Base-by-base conservation (phyloP, 768 basidiomycete species). In the Russula abietina region DNA sequence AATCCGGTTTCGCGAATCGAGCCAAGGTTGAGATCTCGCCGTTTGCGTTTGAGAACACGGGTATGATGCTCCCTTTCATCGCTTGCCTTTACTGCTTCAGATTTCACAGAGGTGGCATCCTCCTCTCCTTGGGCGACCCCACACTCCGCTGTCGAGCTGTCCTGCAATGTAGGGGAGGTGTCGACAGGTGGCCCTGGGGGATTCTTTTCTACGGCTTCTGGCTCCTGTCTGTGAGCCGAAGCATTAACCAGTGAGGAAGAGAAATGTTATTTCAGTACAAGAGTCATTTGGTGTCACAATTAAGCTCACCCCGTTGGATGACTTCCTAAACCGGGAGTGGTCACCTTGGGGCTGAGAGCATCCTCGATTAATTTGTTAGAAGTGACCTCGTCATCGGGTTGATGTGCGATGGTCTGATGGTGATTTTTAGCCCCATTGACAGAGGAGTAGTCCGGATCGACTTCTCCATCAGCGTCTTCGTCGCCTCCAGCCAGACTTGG, bases 41-140 rank as follows among this genome's bases (percentile, higher is more conserved):
- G 67, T 60, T 73, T 74, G 59, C 73, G 71, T 61, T 71, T 73
- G 39, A 67, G 57, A 2, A 60, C 32, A 22, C 64, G 53, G 4
- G 28, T 33, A 43, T 45, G 17, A 33, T 49, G 45, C 30, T 51
- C 48, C 24, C 12, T 26, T 36, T 38, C 59, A 51, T 43, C 17
- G 14, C 26, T 36, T 17, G 48, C 19, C 30, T 60, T 60, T n/a
- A 22, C 39, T n/a, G 19, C 39, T 6, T 55, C 46, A 41, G 58
- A 28, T 59, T 22, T 39, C n/a, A n/a, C 43, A 12, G 22, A 17
- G 5, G 11, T 33, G 14, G 17, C 8, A 39, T 28, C 26, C 46
- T n/a, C 30, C n/a, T 41, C 54, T 24, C 26, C 52, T 28, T 54
- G 36, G 32, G 11, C 39, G 17, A 24, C 22, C 17, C 30, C 38